Conservation (phyloP, 768 basidiomycete species). For the Lactarius akahatsu region DNA sequence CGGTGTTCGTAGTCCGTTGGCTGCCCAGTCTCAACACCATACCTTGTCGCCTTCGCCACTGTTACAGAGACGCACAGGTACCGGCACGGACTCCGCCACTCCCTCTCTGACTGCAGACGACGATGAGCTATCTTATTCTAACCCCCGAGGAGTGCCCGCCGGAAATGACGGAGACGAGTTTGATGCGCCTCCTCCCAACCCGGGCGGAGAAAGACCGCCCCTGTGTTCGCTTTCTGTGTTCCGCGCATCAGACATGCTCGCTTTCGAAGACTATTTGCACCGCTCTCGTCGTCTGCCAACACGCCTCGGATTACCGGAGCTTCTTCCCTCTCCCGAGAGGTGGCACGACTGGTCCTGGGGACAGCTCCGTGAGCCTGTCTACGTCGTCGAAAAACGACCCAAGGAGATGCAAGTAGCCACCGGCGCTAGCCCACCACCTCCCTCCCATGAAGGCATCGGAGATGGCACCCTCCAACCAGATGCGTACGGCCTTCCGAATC, state of each 20-base stretch:
- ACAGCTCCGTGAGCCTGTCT: slow-evolving; percentile 28
- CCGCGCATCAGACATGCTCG: slow-evolving; percentile 25
- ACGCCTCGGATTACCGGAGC: slow-evolving; percentile 25
- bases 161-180: slow-evolving; percentile 4
- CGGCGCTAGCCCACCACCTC: slow-evolving; percentile 10
- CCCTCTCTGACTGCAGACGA: slow-evolving; percentile 25
- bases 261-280: slow-evolving; percentile 29
- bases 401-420: slow-evolving; percentile 4
- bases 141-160: slow-evolving; percentile 3
- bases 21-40: not conserved
- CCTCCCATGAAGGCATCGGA: slow-evolving; percentile 1
- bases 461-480: slow-evolving; percentile 9
- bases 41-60: slow-evolving; percentile 10
- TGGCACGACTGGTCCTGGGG: slow-evolving; percentile 31
- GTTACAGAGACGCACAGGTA: slow-evolving; percentile 2
- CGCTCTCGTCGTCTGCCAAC: slow-evolving; percentile 30
- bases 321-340: slow-evolving; percentile 21
- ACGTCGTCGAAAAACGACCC: slow-evolving; percentile 22
- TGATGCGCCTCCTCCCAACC: not conserved
- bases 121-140: slow-evolving; percentile 17
- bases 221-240: slow-evolving; percentile 26
- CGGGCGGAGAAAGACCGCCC: slow-evolving; percentile 9
- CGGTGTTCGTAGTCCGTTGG: not conserved
- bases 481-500: not conserved
- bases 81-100: slow-evolving; percentile 12